Conservation (phyloP, 2,329 filamentous ascomycete genomes). For the Aspergillus sp. region DNA sequence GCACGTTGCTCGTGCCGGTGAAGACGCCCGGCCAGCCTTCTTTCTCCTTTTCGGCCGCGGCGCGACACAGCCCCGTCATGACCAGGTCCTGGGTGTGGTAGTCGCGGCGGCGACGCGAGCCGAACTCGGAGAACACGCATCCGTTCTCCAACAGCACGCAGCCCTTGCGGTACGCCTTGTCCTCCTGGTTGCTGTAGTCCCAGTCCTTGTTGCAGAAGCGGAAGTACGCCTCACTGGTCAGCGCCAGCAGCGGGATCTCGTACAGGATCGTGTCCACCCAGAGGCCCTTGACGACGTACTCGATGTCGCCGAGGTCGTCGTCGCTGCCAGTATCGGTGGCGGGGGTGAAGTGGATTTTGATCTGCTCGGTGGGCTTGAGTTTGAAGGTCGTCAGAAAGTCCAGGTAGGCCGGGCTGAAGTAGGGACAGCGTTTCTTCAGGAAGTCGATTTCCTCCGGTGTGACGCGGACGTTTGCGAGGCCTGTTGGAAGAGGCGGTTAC, state of each 20-base stretch:
- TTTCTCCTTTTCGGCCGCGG: constrained; percentile 66
- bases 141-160: constrained; percentile 72
- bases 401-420: constrained; percentile 75
- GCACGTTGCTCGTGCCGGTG: constrained; percentile 91
- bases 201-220: constrained; percentile 93
- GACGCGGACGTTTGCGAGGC: constrained; percentile 77
- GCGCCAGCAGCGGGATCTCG: constrained; percentile 87
- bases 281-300: constrained; percentile 72
- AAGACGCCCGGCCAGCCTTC: constrained; percentile 69
- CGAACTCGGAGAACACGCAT: constrained; percentile 91
- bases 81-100: constrained; percentile 95
- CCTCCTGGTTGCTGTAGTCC: constrained; percentile 81
- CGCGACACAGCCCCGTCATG: constrained; percentile 77
- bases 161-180: constrained; percentile 80
- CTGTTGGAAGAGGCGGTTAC: constrained; percentile 41
- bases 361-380: constrained; percentile 76
- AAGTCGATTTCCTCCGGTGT: constrained; percentile 77
- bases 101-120: constrained; percentile 81
- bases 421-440: constrained; percentile 74
- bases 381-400: constrained; percentile 77
- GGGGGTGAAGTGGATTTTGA: constrained; percentile 64
- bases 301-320: constrained; percentile 68
- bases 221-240: constrained; percentile 96
- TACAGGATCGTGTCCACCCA: constrained; percentile 98
- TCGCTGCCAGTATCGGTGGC: constrained; percentile 58